phyloP scores from a whole-genome alignment of 2,329 filamentous ascomycete genomes.

The Monilinia fructigena region DNA sequence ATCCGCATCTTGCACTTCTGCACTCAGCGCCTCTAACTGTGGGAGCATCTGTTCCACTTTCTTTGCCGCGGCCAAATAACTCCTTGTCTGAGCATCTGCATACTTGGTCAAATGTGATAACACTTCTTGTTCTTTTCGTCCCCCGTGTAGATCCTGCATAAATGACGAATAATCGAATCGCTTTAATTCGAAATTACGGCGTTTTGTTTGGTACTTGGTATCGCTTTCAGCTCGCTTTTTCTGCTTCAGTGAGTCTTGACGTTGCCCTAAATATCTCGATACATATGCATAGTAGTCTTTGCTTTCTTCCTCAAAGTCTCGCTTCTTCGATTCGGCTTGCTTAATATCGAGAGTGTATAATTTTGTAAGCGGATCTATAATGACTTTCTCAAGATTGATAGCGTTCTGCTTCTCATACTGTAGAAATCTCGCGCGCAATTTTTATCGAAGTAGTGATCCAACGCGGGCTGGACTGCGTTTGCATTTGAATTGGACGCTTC shows the following conservation, averaged over 20 bases:
- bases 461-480: constrained; percentile 92
- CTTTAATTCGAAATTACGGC: constrained; percentile 93
- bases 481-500: constrained; percentile 90
- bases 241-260: constrained; percentile 92
- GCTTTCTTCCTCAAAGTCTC: constrained; percentile 97
- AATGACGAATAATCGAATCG: constrained; percentile 98
- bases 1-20: constrained; percentile 88
- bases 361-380: constrained; percentile 90
- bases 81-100: constrained; percentile 83
- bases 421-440: constrained; percentile 87
- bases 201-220: constrained; percentile 91
- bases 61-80: constrained; percentile 78
- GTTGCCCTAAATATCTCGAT: constrained; percentile 90
- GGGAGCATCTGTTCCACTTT: constrained; percentile 85
- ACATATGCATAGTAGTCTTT: constrained; percentile 98
- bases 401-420: constrained; percentile 84
- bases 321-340: constrained; percentile 92
- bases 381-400: constrained; percentile 79
- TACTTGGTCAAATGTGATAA: constrained; percentile 92
- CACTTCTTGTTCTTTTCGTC: constrained; percentile 97
- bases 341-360: constrained; percentile 97
- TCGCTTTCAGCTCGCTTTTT: constrained; percentile 96
- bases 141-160: constrained; percentile 98
- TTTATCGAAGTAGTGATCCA: constrained; percentile 99
- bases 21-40: constrained; percentile 82